phyloP scores from a whole-genome alignment of 495 filamentous ascomycete genomes.

The Elasticomyces elasticus region DNA sequence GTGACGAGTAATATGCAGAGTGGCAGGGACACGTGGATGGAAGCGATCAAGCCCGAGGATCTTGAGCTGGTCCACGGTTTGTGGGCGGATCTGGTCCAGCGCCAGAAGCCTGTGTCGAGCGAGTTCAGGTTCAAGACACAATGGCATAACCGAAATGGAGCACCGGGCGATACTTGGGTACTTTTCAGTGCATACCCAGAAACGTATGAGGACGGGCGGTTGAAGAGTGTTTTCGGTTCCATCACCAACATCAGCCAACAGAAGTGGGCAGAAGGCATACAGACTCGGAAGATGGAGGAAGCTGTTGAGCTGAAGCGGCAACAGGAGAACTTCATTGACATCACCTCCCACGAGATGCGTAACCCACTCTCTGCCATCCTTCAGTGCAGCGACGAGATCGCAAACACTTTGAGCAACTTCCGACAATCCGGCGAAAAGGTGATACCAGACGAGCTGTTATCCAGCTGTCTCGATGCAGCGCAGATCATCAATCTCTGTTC shows the following conservation, averaged over 20 bases:
- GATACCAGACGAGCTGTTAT: slow-evolving; percentile 37
- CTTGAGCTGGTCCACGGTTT: slow-evolving; percentile 39
- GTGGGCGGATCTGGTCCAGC: slow-evolving; percentile 49
- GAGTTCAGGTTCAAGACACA: slow-evolving; percentile 60
- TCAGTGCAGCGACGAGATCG: slow-evolving; percentile 72
- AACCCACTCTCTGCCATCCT: slow-evolving; percentile 75
- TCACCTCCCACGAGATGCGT: slow-evolving; percentile 78
- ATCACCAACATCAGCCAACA: slow-evolving; percentile 38
- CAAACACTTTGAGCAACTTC: slow-evolving; percentile 41
- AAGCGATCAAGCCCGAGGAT: slow-evolving; percentile 54
- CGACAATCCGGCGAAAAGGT: slow-evolving; percentile 13
- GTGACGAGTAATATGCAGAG: slow-evolving; percentile 17
- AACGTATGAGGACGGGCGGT: slow-evolving; percentile 41
- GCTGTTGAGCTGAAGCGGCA: slow-evolving; percentile 37
- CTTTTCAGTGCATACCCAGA: slow-evolving; percentile 63
- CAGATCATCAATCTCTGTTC: slow-evolving; percentile 68
- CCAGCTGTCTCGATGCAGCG: slow-evolving; percentile 56
- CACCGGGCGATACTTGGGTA: slow-evolving; percentile 56
- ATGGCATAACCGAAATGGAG: slow-evolving; percentile 48
- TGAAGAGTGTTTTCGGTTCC: slow-evolving; percentile 60
- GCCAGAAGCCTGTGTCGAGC: slow-evolving; percentile 46
- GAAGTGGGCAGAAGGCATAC: slow-evolving; percentile 49
- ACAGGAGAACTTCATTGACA: slow-evolving; percentile 74
- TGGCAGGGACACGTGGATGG: slow-evolving; percentile 49
- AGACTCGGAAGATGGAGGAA: slow-evolving; percentile 46